A percentile compares a stretch with the other conserved stretches of the same genome.
phyloP scores from a whole-genome alignment of 352 stramenopile species.

The Pythium utonaiense region DNA sequence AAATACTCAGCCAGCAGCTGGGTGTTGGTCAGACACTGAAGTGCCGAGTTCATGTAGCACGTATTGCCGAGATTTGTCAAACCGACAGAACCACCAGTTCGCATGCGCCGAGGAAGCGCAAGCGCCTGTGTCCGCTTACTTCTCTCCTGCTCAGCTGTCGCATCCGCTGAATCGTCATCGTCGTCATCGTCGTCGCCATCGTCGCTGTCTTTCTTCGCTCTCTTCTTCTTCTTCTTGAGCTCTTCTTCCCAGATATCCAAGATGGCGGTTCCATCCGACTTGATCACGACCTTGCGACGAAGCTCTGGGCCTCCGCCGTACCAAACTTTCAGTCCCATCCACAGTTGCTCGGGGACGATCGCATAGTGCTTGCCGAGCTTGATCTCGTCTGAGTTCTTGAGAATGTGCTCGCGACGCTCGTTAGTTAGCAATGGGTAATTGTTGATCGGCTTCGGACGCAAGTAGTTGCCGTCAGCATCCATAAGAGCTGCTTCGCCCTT shows the following conservation, averaged over 20 bases:
- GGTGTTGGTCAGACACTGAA: slow-evolving; percentile 96
- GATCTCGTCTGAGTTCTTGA: slow-evolving; percentile 73
- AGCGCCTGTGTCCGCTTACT: slow-evolving; percentile 47
- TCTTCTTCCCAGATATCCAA: slow-evolving; percentile 80
- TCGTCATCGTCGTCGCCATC: slow-evolving; percentile 23
- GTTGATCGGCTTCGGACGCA: slow-evolving; percentile 81
- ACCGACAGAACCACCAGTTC: slow-evolving; percentile 68
- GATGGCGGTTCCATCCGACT: slow-evolving; percentile 48
- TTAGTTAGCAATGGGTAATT: slow-evolving; percentile 73
- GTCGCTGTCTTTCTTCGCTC: slow-evolving; percentile 37
- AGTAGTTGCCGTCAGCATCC: slow-evolving; percentile 75
- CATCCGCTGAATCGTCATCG: slow-evolving; percentile 30
- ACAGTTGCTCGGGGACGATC: slow-evolving; percentile 85
- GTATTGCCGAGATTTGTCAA: slow-evolving; percentile 93
- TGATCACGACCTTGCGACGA: slow-evolving; percentile 74
- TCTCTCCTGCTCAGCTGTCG: slow-evolving; percentile 53
- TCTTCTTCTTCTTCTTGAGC: slow-evolving; percentile 47
- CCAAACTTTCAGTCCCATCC: slow-evolving; percentile 89
- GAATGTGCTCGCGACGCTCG: slow-evolving; percentile 60
- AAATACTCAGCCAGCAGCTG: slow-evolving; percentile 96
- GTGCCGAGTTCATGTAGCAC: slow-evolving; percentile 94
- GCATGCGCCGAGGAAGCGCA: slow-evolving; percentile 68
- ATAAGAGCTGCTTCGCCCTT: slow-evolving; percentile 55
- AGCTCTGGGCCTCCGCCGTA: slow-evolving; percentile 90
- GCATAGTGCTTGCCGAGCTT: slow-evolving; percentile 81